Evolutionary conservation across 441 rosid species (phyloP).

Genomic region (Gossypium schwendimanii): DNA sequence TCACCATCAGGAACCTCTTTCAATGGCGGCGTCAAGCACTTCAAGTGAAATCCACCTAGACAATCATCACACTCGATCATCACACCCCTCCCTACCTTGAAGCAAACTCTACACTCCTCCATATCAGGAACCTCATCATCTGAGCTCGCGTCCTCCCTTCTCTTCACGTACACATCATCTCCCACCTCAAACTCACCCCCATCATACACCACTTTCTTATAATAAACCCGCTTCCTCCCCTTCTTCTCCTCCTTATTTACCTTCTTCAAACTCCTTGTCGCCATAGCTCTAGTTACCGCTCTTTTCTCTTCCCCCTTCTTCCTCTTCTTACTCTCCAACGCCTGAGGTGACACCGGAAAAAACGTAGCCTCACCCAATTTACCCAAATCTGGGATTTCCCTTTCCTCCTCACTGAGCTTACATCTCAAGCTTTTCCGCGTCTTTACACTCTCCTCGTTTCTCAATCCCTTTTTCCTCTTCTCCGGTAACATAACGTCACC

Average conservation of each 20-base stretch:
- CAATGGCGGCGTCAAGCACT: conserved; percentile 79
- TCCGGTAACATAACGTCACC: no score
- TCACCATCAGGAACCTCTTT: conserved; percentile 77
- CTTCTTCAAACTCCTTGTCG: conserved; percentile 10
- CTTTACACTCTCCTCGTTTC: neutral
- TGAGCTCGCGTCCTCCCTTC: conserved; percentile 62
- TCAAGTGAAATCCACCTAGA: conserved; percentile 86
- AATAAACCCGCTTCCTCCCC: conserved; percentile 50
- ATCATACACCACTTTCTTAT: conserved; percentile 63
- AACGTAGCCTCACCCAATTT: conserved; percentile 21
- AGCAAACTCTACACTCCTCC: conserved; percentile 85
- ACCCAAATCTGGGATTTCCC: conserved; percentile 7
- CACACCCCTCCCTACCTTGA: conserved; percentile 44
- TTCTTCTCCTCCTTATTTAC: conserved; percentile 16
- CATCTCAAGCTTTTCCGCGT: neutral
- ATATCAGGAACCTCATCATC: conserved; percentile 57
- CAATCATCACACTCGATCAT: conserved; percentile 93
- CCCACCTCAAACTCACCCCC: conserved; percentile 69
- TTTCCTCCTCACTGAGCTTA: conserved; percentile 1
- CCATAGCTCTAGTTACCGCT: conserved; percentile 21
- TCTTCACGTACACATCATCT: conserved; percentile 78
- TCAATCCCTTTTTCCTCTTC: neutral
- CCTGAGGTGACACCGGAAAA: conserved; percentile 52
- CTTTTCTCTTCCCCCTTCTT: conserved; percentile 25
- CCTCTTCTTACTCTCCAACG: conserved; percentile 52